Percentiles rank a stretch among this genome's conserved stretches.
Evolutionary conservation across 257 asterid genomes (phyloP).

Genomic region (Capsicum pubescens): DNA sequence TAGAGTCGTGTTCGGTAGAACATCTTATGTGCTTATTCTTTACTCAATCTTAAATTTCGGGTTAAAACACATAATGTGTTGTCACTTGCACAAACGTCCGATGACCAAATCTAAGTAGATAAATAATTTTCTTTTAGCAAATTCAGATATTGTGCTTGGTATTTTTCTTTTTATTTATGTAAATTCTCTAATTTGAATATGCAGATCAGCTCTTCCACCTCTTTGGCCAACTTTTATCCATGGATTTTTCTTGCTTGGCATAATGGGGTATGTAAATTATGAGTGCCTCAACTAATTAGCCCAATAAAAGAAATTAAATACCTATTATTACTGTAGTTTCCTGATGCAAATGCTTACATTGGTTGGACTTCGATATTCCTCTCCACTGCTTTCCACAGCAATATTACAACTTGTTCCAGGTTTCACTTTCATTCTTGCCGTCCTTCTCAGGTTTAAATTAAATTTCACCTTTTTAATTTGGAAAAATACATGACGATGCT

Average conservation of each 20-base stretch:
- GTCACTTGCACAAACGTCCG: too few species aligned
- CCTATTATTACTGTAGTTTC: constrained; percentile 39
- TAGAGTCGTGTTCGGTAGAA: too few species aligned
- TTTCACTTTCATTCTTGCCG: constrained; percentile 63
- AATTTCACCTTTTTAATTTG: not conserved
- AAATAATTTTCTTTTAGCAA: too few species aligned
- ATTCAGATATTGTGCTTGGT: too few species aligned
- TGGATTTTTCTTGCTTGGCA: constrained; percentile 65
- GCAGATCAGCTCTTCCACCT: constrained; percentile 58
- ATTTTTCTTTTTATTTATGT: too few species aligned
- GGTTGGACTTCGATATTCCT: constrained; percentile 51
- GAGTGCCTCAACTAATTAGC: not conserved
- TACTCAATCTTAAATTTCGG: too few species aligned
- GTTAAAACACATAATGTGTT: too few species aligned
- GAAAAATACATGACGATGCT: too few species aligned
- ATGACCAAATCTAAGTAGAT: too few species aligned
- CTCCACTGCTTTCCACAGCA: constrained; percentile 60
- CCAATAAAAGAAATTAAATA: not conserved
- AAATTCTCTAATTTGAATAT: not conserved
- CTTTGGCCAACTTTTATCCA: constrained; percentile 47
- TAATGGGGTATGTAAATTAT: constrained; percentile 55
- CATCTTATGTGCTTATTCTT: too few species aligned
- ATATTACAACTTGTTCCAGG: constrained; percentile 72
- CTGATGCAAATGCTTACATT: constrained; percentile 59
- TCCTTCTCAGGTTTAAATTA: constrained; percentile 54